Percentiles rank a stretch among this genome's conserved stretches.
These are phyloP conservation scores for Aspergillus indologenus DNA, from an alignment of 495 filamentous ascomycete genomes.

Conservation along the genomic window DNA sequence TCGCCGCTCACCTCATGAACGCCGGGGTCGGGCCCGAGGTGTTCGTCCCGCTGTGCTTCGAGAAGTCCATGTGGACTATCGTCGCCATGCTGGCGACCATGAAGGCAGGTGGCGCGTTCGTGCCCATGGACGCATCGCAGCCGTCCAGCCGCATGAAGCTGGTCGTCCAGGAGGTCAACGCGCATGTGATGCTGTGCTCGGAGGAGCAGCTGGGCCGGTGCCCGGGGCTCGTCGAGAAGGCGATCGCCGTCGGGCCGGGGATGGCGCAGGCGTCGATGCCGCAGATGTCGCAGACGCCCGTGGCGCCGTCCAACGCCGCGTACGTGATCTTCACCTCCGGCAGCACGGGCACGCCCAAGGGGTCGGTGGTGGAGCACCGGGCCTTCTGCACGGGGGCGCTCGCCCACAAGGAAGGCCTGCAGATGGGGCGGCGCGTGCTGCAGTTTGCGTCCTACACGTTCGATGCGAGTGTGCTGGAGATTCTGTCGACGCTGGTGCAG, in stretches of 20 bases:
- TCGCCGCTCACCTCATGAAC: slow-evolving; percentile 34
- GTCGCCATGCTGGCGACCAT: slow-evolving; percentile 38
- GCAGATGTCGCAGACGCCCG: neutral
- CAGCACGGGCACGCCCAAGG: slow-evolving; percentile 41
- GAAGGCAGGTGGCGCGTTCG: slow-evolving; percentile 49
- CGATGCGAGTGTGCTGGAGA: slow-evolving; percentile 27
- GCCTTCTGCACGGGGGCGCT: slow-evolving; percentile 8
- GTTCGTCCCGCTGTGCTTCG: slow-evolving; percentile 45
- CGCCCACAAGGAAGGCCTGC: neutral
- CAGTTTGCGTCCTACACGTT: slow-evolving; percentile 31
- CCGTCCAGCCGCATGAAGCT: slow-evolving; percentile 28
- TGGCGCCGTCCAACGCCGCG: slow-evolving; percentile 3
- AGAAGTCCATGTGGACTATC: slow-evolving; percentile 41
- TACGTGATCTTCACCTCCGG: slow-evolving; percentile 42
- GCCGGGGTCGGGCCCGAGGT: slow-evolving; percentile 30
- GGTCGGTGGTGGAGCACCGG: slow-evolving; percentile 39
- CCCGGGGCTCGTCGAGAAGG: neutral
- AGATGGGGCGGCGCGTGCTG: slow-evolving; percentile 15
- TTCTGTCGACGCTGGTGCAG: slow-evolving; percentile 23
- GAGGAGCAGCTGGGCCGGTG: neutral
- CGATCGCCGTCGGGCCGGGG: neutral
- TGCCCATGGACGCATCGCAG: slow-evolving; percentile 46
- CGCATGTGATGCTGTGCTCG: slow-evolving; percentile 45
- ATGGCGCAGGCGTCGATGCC: slow-evolving; percentile 12
- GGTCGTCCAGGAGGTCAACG: slow-evolving; percentile 43